Evolutionary conservation across 257 asterid genomes (phyloP).

Genomic region (Capsicum baccatum): DNA sequence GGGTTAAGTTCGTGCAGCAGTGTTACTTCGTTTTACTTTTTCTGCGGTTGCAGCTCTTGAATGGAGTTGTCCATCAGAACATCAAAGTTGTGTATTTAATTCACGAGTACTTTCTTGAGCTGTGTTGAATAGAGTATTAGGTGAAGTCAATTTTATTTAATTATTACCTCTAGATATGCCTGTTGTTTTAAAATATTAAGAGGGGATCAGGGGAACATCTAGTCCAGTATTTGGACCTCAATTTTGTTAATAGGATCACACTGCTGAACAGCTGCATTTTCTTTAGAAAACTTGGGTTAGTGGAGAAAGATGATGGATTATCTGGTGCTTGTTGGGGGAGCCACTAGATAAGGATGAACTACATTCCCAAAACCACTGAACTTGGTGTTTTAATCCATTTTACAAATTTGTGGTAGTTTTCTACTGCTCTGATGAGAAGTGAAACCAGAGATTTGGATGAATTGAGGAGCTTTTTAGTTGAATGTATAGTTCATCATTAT

Average conservation of each 20-base stretch:
- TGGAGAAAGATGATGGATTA: constrained; percentile 19
- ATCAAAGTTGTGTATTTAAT: neutral
- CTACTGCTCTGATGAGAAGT: neutral
- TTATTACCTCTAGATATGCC: neutral
- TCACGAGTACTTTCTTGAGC: neutral
- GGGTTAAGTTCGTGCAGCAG: neutral
- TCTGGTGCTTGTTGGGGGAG: constrained; percentile 16
- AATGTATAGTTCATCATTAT: neutral
- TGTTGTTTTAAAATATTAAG: neutral
- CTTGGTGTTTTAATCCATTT: neutral
- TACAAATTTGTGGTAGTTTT: neutral
- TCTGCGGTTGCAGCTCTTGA: too few species aligned
- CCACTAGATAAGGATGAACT: neutral
- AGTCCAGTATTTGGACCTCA: neutral
- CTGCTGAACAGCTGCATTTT: neutral
- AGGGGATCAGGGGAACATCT: constrained; percentile 18
- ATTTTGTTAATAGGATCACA: neutral
- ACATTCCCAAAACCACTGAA: neutral
- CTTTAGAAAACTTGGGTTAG: neutral
- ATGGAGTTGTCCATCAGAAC: neutral
- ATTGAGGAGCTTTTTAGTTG: constrained; percentile 21
- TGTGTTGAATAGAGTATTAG: neutral
- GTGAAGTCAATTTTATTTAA: neutral
- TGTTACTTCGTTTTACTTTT: too few species aligned
- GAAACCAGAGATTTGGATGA: neutral